Base-by-base conservation (phyloP, 2,329 filamentous ascomycete species). In the Aspergillus sp. region DNA sequence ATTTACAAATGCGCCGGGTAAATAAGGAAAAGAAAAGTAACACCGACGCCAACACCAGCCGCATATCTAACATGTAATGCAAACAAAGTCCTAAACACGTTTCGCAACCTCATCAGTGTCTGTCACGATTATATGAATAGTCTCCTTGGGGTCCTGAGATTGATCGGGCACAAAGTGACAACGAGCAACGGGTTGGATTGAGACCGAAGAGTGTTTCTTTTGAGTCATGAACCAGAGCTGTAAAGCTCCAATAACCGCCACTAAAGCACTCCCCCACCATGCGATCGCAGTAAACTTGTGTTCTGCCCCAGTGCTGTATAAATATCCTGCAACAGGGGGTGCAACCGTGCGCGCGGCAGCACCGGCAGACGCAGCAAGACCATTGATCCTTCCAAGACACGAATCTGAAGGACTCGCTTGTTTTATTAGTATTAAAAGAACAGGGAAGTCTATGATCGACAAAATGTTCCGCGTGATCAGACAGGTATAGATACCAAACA, bases 361-460 rank as follows among this genome's bases (percentile, higher is more conserved):
- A n/a, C 87, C 88, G 2, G 85, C 87, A 3, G 85, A 88, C 59
- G 89, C 89, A 48, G 88, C 87, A 8, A 90, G 75, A 0, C 88
- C 88, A 61, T 91, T 91, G 70, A 91, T 88, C 64, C 84, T 86
- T 1, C 88, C 88, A 15, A 91, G 78, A 5, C 85, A 82, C 1
- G 80, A 81, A 3, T 84, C 78, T 4, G 83, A 82, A 0, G 87
- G 86, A 4, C 86, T 84, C 1, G 88, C 86, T 74, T 90, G 86
- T 71, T 91, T 91, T 67, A 91, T 82, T 54, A 91, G 78, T 59
- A 91, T 90, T 24, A 91, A 78, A 1, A 88, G 80, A 8, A 89
- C 81, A 0, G 88, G 88, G 39, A 87, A 89, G 20, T 83, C 84
- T 37, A 90, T 79, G 62, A 90, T 89, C 7, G 86, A 86, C 55